A percentile compares a stretch with the other conserved stretches of the same genome.
Evolutionary conservation across 768 basidiomycete genomes (phyloP).

Genomic region (Termitomyces sp.): DNA sequence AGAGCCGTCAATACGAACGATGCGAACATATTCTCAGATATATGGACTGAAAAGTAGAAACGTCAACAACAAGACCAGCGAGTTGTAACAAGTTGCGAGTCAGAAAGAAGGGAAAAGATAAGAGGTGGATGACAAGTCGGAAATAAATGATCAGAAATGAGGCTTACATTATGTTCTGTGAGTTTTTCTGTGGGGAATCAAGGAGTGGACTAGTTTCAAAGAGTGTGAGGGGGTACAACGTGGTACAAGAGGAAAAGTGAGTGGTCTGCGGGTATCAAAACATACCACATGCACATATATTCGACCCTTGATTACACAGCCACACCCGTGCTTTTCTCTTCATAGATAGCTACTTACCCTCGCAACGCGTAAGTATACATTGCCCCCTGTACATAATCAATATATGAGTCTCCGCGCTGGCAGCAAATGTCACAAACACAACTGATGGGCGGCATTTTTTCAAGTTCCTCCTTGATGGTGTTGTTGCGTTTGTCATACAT

Average conservation of each 20-base stretch:
- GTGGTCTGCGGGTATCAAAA: constrained; percentile 11
- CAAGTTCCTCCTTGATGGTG: too few relatives aligned
- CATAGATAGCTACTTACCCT: too few relatives aligned
- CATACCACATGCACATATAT: constrained; percentile 8
- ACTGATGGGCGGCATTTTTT: too few relatives aligned
- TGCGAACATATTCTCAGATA: constrained; percentile 32
- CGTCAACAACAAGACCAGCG: constrained; percentile 9
- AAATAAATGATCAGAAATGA: neutral
- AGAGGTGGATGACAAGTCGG: constrained; percentile 7
- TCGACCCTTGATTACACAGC: constrained; percentile 9
- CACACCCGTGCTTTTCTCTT: neutral
- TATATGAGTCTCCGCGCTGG: too few relatives aligned
- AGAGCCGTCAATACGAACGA: constrained; percentile 34
- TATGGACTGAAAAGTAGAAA: neutral
- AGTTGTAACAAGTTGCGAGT: constrained; percentile 8
- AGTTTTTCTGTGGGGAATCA: neutral
- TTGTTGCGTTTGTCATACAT: too few relatives aligned
- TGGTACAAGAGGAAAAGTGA: neutral
- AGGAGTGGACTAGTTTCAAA: constrained; percentile 13
- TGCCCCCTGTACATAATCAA: too few relatives aligned
- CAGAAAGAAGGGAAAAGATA: neutral
- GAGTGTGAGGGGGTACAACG: constrained; percentile 3
- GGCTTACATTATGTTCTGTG: neutral
- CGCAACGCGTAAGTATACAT: too few relatives aligned
- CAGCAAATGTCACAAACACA: too few relatives aligned